These are phyloP conservation scores for Penicillium waksmanii DNA, from an alignment of 495 filamentous ascomycete species.

Conservation along the genomic window DNA sequence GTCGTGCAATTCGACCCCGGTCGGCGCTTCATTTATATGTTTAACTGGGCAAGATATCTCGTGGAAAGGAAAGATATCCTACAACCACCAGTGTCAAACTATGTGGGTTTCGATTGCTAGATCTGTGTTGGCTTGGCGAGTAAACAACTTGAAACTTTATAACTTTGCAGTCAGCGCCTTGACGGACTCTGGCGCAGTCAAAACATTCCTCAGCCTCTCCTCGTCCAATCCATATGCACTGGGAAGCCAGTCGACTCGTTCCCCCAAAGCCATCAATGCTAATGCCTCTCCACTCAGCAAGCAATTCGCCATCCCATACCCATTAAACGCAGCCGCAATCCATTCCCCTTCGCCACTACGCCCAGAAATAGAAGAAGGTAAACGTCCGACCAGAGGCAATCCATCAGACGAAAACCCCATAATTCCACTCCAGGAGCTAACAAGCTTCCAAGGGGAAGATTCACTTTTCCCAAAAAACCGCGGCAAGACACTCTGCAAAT, in stretches of 20 bases:
- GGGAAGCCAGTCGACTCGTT: constrained; percentile 26
- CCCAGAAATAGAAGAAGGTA: constrained; percentile 55
- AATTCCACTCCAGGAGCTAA: constrained; percentile 78
- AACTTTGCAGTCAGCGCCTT: constrained; percentile 25
- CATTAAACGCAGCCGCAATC: constrained; percentile 68
- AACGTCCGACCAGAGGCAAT: constrained; percentile 68
- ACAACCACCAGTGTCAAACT: no score
- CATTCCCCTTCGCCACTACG: constrained; percentile 48
- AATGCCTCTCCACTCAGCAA: constrained; percentile 68
- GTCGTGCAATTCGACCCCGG: no score
- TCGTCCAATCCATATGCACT: constrained; percentile 30
- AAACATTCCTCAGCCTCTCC: constrained; percentile 20
- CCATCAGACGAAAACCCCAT: constrained; percentile 78
- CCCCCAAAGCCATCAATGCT: constrained; percentile 41
- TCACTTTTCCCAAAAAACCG: constrained; percentile 47
- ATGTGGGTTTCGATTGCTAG: no score
- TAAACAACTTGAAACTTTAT: constrained; percentile 3
- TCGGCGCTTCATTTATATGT: no score
- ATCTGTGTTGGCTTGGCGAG: background rate
- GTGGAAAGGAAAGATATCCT: no score
- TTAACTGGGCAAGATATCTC: no score
- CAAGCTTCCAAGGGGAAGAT: constrained; percentile 23
- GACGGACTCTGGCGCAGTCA: constrained; percentile 21
- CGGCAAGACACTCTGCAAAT: constrained; percentile 32
- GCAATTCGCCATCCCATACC: constrained; percentile 84